Conservation (phyloP, 1,284 basidiomycete genomes). For the Calocybe gambosa region DNA sequence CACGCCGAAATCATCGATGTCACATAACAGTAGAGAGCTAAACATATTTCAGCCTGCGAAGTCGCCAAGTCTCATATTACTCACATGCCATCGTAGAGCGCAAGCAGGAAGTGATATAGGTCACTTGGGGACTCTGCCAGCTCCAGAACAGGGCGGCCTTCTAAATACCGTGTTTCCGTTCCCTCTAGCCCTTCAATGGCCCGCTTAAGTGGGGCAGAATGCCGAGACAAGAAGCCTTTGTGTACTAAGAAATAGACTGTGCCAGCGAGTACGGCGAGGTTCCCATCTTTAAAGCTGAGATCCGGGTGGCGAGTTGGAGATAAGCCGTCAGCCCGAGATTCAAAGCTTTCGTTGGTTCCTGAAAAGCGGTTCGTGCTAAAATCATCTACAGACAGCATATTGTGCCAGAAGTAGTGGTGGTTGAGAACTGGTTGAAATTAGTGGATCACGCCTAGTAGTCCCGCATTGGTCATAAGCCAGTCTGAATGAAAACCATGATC, state of each 20-base stretch:
- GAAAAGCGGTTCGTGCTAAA: conserved; percentile 47
- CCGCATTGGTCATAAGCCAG: neutral
- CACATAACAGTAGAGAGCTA: conserved; percentile 37
- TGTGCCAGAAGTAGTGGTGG: neutral
- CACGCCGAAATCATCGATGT: conserved; percentile 39
- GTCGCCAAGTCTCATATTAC: conserved; percentile 15
- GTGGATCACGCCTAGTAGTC: neutral
- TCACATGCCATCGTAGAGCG: conserved; percentile 59
- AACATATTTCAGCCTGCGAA: neutral
- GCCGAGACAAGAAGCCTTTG: conserved; percentile 53
- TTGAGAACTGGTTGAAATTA: conserved; percentile 1
- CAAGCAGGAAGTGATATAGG: conserved; percentile 47
- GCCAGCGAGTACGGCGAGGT: conserved; percentile 52
- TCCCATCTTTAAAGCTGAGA: conserved; percentile 63
- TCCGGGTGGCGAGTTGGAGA: conserved; percentile 39
- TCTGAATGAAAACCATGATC: neutral
- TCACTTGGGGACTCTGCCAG: conserved; percentile 48
- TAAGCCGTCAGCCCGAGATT: conserved; percentile 13
- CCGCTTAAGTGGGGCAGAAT: conserved; percentile 44
- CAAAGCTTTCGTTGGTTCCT: conserved; percentile 13
- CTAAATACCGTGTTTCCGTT: conserved; percentile 28
- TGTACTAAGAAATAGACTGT: conserved; percentile 62
- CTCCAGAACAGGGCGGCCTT: conserved; percentile 48
- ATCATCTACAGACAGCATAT: conserved; percentile 23
- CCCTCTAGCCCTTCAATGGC: conserved; percentile 28